Conservation (phyloP, 2,329 filamentous ascomycete genomes). For the Fusarium caatingaense region DNA sequence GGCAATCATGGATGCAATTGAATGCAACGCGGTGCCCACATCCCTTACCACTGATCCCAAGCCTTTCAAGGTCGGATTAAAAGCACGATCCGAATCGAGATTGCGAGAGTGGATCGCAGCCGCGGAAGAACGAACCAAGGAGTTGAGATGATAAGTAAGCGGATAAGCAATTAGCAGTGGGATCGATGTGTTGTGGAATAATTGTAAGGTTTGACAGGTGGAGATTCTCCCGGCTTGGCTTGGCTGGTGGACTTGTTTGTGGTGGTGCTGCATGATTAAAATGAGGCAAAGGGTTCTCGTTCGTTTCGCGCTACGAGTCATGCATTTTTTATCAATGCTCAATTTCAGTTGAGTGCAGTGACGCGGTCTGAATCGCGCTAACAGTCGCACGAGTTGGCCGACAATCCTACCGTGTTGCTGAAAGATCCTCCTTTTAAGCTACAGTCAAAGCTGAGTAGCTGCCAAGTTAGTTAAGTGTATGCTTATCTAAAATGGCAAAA, state of each 20-base stretch:
- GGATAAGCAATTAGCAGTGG: slow-evolving; percentile 15
- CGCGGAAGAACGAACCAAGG: slow-evolving; percentile 63
- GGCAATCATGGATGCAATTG: slow-evolving; percentile 67
- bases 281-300: slow-evolving; percentile 9
- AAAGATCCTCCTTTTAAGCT: slow-evolving; percentile 1
- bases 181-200: slow-evolving; percentile 16
- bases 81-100: slow-evolving; percentile 57
- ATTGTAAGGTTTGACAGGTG: slow-evolving; percentile 21
- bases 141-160: slow-evolving; percentile 40
- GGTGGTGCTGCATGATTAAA: slow-evolving; percentile 7
- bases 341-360: slow-evolving; percentile 5
- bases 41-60: slow-evolving; percentile 71
- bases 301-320: slow-evolving; percentile 23
- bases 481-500: neutral
- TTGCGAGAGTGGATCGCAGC: slow-evolving; percentile 64
- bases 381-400: neutral
- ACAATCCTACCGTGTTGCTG: neutral
- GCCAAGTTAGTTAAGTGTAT: neutral
- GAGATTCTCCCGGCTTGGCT: neutral
- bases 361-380: slow-evolving; percentile 4
- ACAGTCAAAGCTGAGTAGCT: neutral
- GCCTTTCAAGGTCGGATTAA: slow-evolving; percentile 63
- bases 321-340: neutral
- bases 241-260: neutral
- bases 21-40: slow-evolving; percentile 67